phyloP scores from a whole-genome alignment of 2,329 filamentous ascomycete species.

The Pseudogymnoascus sp. region DNA sequence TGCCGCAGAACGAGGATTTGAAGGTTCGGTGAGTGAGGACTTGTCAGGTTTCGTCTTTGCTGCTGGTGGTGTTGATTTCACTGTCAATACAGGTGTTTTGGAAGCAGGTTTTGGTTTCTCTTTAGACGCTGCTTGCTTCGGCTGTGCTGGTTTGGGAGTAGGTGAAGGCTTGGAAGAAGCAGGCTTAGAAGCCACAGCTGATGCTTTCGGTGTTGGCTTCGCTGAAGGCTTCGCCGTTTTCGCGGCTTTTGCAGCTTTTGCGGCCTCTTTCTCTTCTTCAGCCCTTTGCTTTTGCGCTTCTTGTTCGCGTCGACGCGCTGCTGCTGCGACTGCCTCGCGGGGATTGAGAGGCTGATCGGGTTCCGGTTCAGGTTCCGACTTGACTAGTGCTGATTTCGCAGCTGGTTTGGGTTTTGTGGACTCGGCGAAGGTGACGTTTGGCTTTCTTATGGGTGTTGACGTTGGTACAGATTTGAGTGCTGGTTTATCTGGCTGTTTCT shows the following conservation, averaged over 20 bases:
- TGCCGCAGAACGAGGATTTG: neutral
- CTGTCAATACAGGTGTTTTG: neutral
- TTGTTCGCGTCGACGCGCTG: neutral
- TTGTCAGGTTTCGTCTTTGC: neutral
- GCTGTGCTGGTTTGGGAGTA: neutral
- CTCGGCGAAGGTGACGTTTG: neutral
- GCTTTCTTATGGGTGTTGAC: neutral
- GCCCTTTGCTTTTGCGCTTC: neutral
- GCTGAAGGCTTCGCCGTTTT: neutral
- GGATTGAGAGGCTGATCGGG: neutral
- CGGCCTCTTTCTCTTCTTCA: neutral
- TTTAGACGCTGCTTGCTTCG: neutral
- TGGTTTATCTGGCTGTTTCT: neutral
- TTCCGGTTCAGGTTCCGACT: neutral
- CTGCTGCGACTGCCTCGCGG: constrained; percentile 1
- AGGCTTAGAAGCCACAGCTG: neutral
- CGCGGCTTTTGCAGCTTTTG: neutral
- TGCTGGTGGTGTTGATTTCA: neutral
- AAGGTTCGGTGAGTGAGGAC: neutral
- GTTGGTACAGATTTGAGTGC: neutral
- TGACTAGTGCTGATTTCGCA: neutral
- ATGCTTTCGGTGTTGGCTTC: neutral
- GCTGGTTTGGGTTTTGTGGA: neutral
- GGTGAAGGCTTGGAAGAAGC: neutral
- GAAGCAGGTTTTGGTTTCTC: neutral